Base-by-base conservation (phyloP, 805 yeast genomes). In the Wickerhamiella australiensis region DNA sequence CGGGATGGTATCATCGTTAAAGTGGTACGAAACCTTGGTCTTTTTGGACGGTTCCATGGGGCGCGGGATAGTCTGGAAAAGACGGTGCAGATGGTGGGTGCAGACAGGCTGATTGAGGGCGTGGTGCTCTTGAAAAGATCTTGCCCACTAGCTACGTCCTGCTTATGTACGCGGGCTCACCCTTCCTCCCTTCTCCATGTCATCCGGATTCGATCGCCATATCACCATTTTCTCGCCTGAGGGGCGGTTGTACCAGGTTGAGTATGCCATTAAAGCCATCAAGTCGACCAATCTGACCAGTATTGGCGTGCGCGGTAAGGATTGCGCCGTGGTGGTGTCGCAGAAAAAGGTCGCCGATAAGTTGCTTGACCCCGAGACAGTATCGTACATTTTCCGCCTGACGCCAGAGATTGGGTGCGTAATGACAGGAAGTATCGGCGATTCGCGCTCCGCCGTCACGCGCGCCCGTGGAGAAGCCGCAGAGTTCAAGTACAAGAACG, bases 181-280 rank as follows among this genome's bases (percentile, higher is more conserved):
- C 22, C 36, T 15, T 18, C 36, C 41, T 37, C 33, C 42, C 18
- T n/a, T 26, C 42, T 57, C 56, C 60, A 54, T 58, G 45, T 54
- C 57, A 54, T 95, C 97, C n/a, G 98, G 98, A 49, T 92, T 88
- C 66, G 98, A 92, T 71, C 84, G 98, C 73, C 98, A 92, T 67
- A 92, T 92, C 66, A 92, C 98, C 25, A 88, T 92, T 60, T 92
- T 92, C 71, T 90, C 97, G 36, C 98, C 98, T 18, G 98, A 92
- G 65, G 98, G 98, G 42, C 80, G 98, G 68, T 74, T 92, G 54
- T 92, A 83, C 69, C 98, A 92, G 70, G 98, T 90, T 54, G 98
- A 92, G 67, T 92, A 92, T 64, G 98, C 97, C 5, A 88, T 88
- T 73, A 88, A 92, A 66, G 97, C 97, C 4, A 87, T 92, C 65